Percentiles rank a stretch among this genome's conserved stretches.
Evolutionary conservation across 2,329 filamentous ascomycete genomes (phyloP).

Genomic region (Magnaporthiopsis rhizophila): DNA sequence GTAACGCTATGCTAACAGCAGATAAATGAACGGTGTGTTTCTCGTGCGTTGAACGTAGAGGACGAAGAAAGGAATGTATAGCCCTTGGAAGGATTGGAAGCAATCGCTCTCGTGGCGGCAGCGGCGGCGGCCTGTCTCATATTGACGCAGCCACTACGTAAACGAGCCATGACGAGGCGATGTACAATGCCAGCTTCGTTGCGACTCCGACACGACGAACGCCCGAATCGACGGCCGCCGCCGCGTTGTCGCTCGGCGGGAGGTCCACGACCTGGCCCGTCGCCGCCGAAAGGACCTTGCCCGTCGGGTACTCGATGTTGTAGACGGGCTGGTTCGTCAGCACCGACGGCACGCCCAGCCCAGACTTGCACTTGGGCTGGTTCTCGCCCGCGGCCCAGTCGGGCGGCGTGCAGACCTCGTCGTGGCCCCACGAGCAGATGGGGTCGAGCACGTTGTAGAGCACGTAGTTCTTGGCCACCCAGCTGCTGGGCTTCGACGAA

Average conservation of each 20-base stretch:
- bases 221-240: background rate
- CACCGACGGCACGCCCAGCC: constrained; percentile 29
- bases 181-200: background rate
- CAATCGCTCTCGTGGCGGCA: background rate
- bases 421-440: constrained; percentile 38
- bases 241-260: constrained; percentile 1
- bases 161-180: background rate
- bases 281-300: constrained; percentile 29
- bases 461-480: constrained; percentile 43
- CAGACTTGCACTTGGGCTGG: constrained; percentile 41
- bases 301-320: constrained; percentile 45
- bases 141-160: background rate
- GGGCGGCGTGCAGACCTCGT: constrained; percentile 40
- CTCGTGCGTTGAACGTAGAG: no score
- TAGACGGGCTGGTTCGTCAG: constrained; percentile 33
- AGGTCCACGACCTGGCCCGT: constrained; percentile 19
- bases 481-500: constrained; percentile 28
- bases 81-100: background rate
- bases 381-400: constrained; percentile 27
- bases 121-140: background rate
- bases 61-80: background rate
- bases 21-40: background rate
- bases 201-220: background rate
- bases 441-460: constrained; percentile 47
- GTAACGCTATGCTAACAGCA: background rate